Base-by-base conservation (phyloP, 164 flowering plant species). In the Berberis thunbergii region DNA sequence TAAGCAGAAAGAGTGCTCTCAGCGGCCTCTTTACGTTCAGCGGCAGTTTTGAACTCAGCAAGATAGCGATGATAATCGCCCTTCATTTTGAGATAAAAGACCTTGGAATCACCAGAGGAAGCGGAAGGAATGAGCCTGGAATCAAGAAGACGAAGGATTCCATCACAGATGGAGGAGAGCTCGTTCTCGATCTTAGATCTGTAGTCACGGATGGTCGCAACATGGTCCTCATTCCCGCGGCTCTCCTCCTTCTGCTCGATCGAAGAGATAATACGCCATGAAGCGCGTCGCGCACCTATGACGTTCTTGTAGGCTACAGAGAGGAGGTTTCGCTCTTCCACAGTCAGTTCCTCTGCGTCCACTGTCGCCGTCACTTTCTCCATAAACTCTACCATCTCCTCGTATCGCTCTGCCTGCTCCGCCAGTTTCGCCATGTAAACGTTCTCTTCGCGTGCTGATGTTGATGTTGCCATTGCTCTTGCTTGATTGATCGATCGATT, bases 301-400 rank as follows among this genome's bases (percentile, higher is more conserved):
- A 87, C 86, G 74, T 85, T 87, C 80, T 87, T 87, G 79, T 83
- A 87, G 6, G 87, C 90, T 41, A 87, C 94, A 52, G 86, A 83
- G 44, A 84, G 83, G 10, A 84, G 85, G 68, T 84, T 84, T 1
- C 85, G 73, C 69, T 84, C 90, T 73, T 87, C 89, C 4, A 87
- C 85, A 38, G 87, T 78, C 60, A 85, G 87, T 66, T 87, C 94
- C 62, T 87, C 94, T n/a, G 69, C 45, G 1, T 80, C 85, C 6
- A 67, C 75, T 43, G 80, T 43, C 41, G 82, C 77, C 8, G 85
- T 72, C 41, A 87, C 90, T 64, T 82, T 85, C 82, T 87, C 89
- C 89, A 85, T 85, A 81, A 78, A 87, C 72, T 84, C 86, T 38
- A 87, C 94, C 94, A 87, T 87, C 63, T 87, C 94, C 65, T 87